phyloP scores from a whole-genome alignment of 805 yeast species.

The Starmerella stigmatis region DNA sequence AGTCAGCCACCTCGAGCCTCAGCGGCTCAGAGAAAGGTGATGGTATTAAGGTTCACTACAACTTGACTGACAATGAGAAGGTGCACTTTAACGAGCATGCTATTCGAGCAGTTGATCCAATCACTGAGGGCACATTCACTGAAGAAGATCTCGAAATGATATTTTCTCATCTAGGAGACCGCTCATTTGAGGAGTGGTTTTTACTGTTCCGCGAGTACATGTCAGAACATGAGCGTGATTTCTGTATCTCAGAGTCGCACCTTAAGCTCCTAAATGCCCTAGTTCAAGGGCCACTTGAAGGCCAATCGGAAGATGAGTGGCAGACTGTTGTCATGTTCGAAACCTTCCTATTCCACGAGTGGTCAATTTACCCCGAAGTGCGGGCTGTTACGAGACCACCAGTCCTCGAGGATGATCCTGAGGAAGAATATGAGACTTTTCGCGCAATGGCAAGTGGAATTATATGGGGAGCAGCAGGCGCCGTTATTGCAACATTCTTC shows the following conservation, averaged over 20 bases:
- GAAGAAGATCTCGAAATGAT: conserved; percentile 16
- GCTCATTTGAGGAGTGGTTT: conserved; percentile 33
- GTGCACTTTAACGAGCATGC: no score
- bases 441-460: conserved; percentile 43
- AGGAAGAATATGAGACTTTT: conserved; percentile 35
- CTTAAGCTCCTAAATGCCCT: conserved; percentile 31
- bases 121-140: no score
- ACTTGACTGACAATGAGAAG: no score
- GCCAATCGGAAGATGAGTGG: conserved; percentile 20
- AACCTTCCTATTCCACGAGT: conserved; percentile 35
- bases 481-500: conserved; percentile 28
- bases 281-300: conserved; percentile 9
- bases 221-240: conserved; percentile 38
- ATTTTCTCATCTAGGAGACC: conserved; percentile 22
- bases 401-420: conserved; percentile 37
- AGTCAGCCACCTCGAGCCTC: no score
- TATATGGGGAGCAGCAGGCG: conserved; percentile 44
- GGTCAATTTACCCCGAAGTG: conserved; percentile 53
- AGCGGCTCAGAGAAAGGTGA: no score
- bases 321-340: conserved; percentile 28
- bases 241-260: conserved; percentile 37
- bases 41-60: no score
- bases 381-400: conserved; percentile 44
- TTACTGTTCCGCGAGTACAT: conserved; percentile 35
- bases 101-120: no score